Conservation (phyloP, 805 yeast species). For the Wickerhamomyces subpelliculosus region DNA sequence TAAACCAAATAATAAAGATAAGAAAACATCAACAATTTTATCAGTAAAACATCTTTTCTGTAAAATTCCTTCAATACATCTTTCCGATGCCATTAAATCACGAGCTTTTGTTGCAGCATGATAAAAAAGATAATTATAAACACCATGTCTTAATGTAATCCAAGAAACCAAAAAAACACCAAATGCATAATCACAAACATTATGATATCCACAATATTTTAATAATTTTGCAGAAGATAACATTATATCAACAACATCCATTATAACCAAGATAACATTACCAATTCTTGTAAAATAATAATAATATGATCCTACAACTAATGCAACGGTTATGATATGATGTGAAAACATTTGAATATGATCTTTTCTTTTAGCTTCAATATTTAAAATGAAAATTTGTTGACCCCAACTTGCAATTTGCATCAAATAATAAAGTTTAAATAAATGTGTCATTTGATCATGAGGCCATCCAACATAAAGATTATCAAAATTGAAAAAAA, state of each 20-base stretch:
- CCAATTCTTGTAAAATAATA: constrained; percentile 74
- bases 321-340: constrained; percentile 70
- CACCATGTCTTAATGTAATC: constrained; percentile 67
- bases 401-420: constrained; percentile 78
- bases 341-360: constrained; percentile 82
- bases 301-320: constrained; percentile 66
- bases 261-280: constrained; percentile 64
- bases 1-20: constrained; percentile 51
- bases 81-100: constrained; percentile 36
- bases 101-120: constrained; percentile 46
- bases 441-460: constrained; percentile 38
- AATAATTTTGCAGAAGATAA: constrained; percentile 70
- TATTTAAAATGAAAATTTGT: constrained; percentile 67
- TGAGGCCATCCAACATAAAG: constrained; percentile 75
- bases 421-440: constrained; percentile 66
- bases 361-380: constrained; percentile 79
- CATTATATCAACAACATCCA: constrained; percentile 79
- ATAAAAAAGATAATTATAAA: constrained; percentile 59
- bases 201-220: constrained; percentile 59
- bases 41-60: constrained; percentile 47
- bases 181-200: constrained; percentile 63
- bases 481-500: constrained; percentile 49
- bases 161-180: constrained; percentile 59
- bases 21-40: constrained; percentile 36
- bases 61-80: constrained; percentile 29